Evolutionary conservation across 768 basidiomycete genomes (phyloP).

Genomic region (Collybia sordida): DNA sequence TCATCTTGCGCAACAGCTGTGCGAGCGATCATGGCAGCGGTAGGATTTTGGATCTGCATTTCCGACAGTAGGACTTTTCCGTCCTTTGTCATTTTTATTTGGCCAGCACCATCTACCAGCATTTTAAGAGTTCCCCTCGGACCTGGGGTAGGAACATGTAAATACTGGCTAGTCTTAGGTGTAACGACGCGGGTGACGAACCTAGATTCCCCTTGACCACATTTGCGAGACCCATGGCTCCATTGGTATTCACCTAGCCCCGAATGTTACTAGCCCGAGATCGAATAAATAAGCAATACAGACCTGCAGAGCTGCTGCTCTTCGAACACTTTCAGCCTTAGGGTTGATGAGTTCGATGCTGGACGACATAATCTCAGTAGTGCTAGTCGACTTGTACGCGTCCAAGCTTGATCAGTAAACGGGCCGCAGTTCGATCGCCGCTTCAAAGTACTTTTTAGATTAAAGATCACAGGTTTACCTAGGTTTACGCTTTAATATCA

Average conservation of each 20-base stretch:
- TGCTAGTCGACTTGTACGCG: slow-evolving; percentile 22
- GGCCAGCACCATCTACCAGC: slow-evolving; percentile 97
- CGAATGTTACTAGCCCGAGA: slow-evolving; percentile 11
- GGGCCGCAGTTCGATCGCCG: slow-evolving; percentile 27
- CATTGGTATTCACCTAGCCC: slow-evolving; percentile 81
- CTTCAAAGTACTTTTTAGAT: slow-evolving; percentile 16
- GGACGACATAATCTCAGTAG: slow-evolving; percentile 50
- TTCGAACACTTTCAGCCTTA: slow-evolving; percentile 89
- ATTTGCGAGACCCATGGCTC: slow-evolving; percentile 95
- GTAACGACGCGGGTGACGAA: slow-evolving; percentile 30
- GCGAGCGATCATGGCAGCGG: slow-evolving; percentile 97
- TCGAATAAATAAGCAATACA: not conserved
- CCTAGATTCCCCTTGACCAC: slow-evolving; percentile 98
- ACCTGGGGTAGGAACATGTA: slow-evolving; percentile 45
- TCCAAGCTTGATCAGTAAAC: slow-evolving; percentile 11
- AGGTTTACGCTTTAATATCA: too few relatives aligned
- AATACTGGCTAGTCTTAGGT: not conserved
- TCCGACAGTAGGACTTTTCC: slow-evolving; percentile 97
- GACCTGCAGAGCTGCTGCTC: slow-evolving; percentile 91
- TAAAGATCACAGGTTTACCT: too few relatives aligned
- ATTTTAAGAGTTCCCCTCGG: slow-evolving; percentile 98
- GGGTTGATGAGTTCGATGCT: slow-evolving; percentile 96
- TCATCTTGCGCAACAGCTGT: slow-evolving; percentile 99
- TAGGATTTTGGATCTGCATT: slow-evolving; percentile 99
- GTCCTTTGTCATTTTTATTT: slow-evolving; percentile 99